Evolutionary conservation across 2,329 filamentous ascomycete species (phyloP), one percentile per base, ranked within the genome.

Genomic region (Rhytidhysteron rufulum): DNA sequence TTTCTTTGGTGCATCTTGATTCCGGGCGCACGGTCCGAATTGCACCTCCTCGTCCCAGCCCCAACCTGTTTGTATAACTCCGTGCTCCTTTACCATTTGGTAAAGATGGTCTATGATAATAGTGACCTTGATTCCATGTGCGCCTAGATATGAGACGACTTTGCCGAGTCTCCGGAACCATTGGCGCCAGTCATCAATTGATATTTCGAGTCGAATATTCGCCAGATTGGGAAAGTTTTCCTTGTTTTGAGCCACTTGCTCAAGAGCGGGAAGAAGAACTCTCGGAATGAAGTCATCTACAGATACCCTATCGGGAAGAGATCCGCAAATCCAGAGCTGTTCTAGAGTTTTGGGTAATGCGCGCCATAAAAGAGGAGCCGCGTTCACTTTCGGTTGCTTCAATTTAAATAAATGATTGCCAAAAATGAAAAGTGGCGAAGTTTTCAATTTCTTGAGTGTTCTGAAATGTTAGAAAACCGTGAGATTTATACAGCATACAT

Each of bases 361-460:
- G 31, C 31, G 31, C 31, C 31, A 33, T 17, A 33, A 4, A 10
- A 15, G 16, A 20, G n/a, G 34, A n/a, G 24, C 17, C 1, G 43
- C 31, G 16, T 42, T 31, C 4, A 37, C 37, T 22, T 35, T 31
- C 20, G 27, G 31, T 4, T 40, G 40, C 37, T 31, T 34, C 15
- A 30, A 20, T 34, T 21, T 40, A 22, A 11, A 10, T 16, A 4
- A 45, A 10, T 13, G 20, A 17, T 32, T 11, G 8, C 40, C 37
- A 40, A 40, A 46, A 2, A 46, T 42, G 18, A 22, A 46, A 7
- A 40, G 29, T 20, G 43, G 43, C 2, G 43, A 32, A 13, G 43
- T 11, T 27, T 43, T 42, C 32, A 46, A 37, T 8, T 35, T 19
- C 31, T 20, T 37, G 29, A 46, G 37, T 6, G 31, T 31, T 6